These are phyloP conservation scores for Theileria parva DNA, from an alignment of 169 alveolate genomes.

Conservation along the genomic window DNA sequence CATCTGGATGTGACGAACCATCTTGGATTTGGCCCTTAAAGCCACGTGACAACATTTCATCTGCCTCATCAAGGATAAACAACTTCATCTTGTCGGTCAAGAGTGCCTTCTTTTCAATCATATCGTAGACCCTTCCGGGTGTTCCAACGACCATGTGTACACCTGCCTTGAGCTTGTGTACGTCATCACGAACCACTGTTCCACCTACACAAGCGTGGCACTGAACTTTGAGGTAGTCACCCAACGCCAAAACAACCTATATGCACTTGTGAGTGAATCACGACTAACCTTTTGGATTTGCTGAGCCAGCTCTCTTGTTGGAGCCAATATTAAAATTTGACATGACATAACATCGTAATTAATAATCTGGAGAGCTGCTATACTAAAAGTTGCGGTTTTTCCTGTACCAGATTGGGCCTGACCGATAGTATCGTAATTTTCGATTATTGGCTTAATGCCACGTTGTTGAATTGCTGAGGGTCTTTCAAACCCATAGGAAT, in stretches of 20 bases:
- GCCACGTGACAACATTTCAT: constrained; percentile 98
- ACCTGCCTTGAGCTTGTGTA: constrained; percentile 91
- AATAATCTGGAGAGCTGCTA: constrained; percentile 92
- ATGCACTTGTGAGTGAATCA: neutral
- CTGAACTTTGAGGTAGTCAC: constrained; percentile 88
- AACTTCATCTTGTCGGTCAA: constrained; percentile 88
- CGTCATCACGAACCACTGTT: constrained; percentile 97
- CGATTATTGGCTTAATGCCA: constrained; percentile 97
- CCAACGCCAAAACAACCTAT: constrained; percentile 81
- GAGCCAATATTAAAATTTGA: constrained; percentile 96
- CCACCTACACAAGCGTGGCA: constrained; percentile 99
- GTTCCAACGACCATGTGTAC: constrained; percentile 99
- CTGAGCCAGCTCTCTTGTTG: constrained; percentile 99
- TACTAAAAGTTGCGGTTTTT: constrained; percentile 97
- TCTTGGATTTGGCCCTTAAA: constrained; percentile 92
- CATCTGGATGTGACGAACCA: constrained; percentile 29
- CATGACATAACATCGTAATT: constrained; percentile 88
- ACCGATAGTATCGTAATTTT: constrained; percentile 97
- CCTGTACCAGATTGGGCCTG: constrained; percentile 99
- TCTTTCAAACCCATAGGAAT: constrained; percentile 98
- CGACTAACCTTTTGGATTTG: constrained; percentile 91
- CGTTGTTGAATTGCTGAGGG: constrained; percentile 99
- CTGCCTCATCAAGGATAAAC: constrained; percentile 98
- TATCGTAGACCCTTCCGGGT: constrained; percentile 99
- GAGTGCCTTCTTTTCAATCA: constrained; percentile 93